Base-by-base conservation (phyloP, 2,329 filamentous ascomycete species). In the Zelopaecilomyces penicillatus region DNA sequence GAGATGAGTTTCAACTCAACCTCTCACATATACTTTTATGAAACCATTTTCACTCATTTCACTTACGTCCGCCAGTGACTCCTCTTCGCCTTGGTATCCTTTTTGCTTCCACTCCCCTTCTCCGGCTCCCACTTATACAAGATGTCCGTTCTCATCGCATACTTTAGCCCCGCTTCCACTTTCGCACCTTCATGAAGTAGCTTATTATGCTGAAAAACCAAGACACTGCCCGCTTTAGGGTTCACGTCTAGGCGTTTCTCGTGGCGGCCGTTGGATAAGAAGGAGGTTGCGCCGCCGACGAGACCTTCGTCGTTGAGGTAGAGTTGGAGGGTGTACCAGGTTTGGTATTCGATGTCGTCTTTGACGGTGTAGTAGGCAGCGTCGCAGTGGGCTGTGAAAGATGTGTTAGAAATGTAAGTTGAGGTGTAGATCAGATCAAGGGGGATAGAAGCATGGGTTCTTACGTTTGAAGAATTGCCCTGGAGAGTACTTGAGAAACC, bases 401-500 rank as follows among this genome's bases (percentile, higher is more conserved):
- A 34, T 6, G 26, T 27, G 8, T 46, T 29, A n/a, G n/a, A n/a
- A n/a, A n/a, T n/a, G n/a, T n/a, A n/a, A n/a, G n/a, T n/a, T n/a
- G n/a, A n/a, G n/a, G n/a, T n/a, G n/a, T n/a, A n/a, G n/a, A n/a
- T n/a, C n/a, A n/a, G n/a, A n/a, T n/a, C n/a, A n/a, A n/a, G n/a
- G n/a, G n/a, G n/a, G n/a, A n/a, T n/a, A n/a, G n/a, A n/a, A n/a
- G n/a, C n/a, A n/a, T n/a, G n/a, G n/a, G n/a, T n/a, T n/a, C n/a
- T 58, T 45, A 70, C 68, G 71, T 48, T 73, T 75, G 55, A 94
- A 93, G 58, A 82, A 91, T 54, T 89, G 80, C 0, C 85, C 85
- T 0, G 71, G 65, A 0, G 72, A 71, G 59, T 93, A 93, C 56
- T 78, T 82, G 41, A 94, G 65, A 54, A 90, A 90, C 29, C 87